A percentile compares a stretch with the other conserved stretches of the same genome.
Conservation (phyloP, 1,284 basidiomycete genomes). For the Puccinia hordei region DNA sequence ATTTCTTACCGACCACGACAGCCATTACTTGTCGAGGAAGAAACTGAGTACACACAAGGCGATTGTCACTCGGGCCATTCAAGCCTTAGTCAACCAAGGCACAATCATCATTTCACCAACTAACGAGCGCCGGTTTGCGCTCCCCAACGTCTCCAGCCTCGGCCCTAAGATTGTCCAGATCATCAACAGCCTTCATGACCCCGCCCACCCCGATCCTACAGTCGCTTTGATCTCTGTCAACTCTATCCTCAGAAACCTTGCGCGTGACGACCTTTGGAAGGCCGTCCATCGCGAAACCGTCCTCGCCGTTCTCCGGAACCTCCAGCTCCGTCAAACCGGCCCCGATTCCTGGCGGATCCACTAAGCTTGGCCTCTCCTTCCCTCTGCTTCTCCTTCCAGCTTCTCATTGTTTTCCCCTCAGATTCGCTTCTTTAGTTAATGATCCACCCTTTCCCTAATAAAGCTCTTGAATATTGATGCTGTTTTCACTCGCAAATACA, state of each 20-base stretch:
- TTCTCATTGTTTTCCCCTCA: no score
- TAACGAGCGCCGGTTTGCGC: not conserved
- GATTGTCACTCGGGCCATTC: conserved; percentile 1
- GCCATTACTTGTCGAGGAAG: not conserved
- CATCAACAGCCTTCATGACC: not conserved
- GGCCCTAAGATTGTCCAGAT: conserved; percentile 17
- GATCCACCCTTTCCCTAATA: no score
- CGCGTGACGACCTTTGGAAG: not conserved
- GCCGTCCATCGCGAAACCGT: not conserved
- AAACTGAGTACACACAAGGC: not conserved
- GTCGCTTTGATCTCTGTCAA: not conserved
- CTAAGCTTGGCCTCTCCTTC: not conserved
- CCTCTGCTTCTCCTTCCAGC: not conserved
- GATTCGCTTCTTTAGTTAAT: no score
- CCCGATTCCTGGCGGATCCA: conserved; percentile 14
- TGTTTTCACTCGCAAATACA: no score
- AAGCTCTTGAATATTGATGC: no score
- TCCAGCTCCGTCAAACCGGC: not conserved
- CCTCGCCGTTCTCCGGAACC: not conserved
- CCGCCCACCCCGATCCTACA: not conserved
- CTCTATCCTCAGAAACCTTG: not conserved
- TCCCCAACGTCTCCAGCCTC: conserved; percentile 6
- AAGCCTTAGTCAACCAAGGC: conserved; percentile 13
- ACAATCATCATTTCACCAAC: conserved; percentile 6
- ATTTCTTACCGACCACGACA: not conserved